phyloP scores from a whole-genome alignment of 1,139 yeast genomes.

The Suhomyces anneliseae region DNA sequence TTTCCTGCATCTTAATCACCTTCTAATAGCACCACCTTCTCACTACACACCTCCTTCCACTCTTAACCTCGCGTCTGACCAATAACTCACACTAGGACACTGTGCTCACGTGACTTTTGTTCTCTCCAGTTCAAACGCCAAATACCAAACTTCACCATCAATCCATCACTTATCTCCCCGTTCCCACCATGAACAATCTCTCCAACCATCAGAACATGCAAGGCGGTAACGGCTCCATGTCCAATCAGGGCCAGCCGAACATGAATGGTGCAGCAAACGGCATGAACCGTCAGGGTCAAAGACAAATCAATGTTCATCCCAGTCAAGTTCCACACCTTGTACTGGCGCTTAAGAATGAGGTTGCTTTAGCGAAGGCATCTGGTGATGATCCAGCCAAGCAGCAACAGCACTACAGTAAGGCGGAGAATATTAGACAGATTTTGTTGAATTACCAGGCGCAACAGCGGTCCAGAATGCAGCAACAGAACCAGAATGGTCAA shows the following conservation, averaged over 20 bases:
- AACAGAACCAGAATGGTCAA: slow-evolving; percentile 11
- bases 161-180: neutral
- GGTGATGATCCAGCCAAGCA: slow-evolving; percentile 62
- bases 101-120: neutral
- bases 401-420: slow-evolving; percentile 64
- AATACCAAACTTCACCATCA: neutral
- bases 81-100: neutral
- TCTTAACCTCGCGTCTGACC: too few species aligned
- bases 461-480: slow-evolving; percentile 27
- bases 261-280: slow-evolving; percentile 1
- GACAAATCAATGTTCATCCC: slow-evolving; percentile 44
- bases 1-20: too few species aligned
- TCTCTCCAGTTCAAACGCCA: neutral
- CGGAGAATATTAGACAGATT: slow-evolving; percentile 61
- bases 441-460: slow-evolving; percentile 45
- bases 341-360: slow-evolving; percentile 57
- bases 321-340: slow-evolving; percentile 64
- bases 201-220: slow-evolving; percentile 7
- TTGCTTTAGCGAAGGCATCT: slow-evolving; percentile 59
- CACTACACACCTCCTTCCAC: too few species aligned
- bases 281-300: slow-evolving; percentile 7
- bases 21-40: too few species aligned
- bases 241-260: slow-evolving; percentile 1
- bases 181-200: slow-evolving; percentile 9
- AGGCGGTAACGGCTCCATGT: slow-evolving; percentile 3